Evolutionary conservation across 73 alveolate species (phyloP).

Genomic region (Tetrahymena thermophila): DNA sequence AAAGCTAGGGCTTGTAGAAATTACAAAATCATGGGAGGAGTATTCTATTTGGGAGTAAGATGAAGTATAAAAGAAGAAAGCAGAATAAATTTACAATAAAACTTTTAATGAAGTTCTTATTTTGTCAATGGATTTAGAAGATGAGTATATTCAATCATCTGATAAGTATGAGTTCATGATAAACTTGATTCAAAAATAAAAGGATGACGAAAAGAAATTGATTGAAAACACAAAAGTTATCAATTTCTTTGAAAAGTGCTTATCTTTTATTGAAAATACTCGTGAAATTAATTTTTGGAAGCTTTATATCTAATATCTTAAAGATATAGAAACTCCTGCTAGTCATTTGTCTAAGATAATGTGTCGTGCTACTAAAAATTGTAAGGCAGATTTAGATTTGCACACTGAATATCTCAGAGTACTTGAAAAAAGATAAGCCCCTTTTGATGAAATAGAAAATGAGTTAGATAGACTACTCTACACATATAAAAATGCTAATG

Average conservation of each 20-base stretch:
- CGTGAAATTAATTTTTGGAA: neutral
- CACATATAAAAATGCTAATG: neutral
- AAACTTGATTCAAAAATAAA: neutral
- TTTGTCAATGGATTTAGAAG: neutral
- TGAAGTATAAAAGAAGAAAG: neutral
- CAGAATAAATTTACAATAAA: neutral
- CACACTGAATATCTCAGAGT: neutral
- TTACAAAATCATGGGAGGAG: neutral
- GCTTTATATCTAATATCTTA: neutral
- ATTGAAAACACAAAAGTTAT: neutral
- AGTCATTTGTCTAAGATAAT: neutral
- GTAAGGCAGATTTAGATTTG: neutral
- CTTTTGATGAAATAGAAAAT: neutral
- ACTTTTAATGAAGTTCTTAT: neutral
- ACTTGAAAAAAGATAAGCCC: neutral
- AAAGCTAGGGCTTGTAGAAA: neutral
- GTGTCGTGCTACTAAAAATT: neutral
- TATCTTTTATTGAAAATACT: neutral
- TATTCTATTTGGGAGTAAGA: neutral
- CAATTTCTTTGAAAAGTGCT: neutral
- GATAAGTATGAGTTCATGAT: neutral
- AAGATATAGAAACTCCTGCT: neutral
- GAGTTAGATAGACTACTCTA: neutral
- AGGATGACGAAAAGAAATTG: neutral
- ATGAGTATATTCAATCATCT: neutral